Conservation (phyloP, 225 moss, liverwort and hornwort genomes). For the Ulota crispa region DNA sequence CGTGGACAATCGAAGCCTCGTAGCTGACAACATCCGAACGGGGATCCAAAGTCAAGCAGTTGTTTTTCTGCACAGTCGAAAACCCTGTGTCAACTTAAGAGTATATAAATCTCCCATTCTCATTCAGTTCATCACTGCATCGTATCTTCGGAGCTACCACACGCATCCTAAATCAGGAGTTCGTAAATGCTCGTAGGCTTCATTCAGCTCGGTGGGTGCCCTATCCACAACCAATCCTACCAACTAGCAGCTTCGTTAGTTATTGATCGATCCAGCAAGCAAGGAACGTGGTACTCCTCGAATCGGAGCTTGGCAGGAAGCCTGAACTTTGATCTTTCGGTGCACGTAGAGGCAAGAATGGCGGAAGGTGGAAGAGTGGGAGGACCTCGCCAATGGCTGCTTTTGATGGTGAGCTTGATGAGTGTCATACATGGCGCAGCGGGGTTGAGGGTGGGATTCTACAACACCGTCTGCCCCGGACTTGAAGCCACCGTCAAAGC, state of each 20-base stretch:
- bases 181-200: background rate
- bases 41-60: slow-evolving; percentile 32
- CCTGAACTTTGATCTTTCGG: background rate
- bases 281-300: background rate
- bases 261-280: background rate
- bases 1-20: background rate
- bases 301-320: background rate
- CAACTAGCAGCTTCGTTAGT: background rate
- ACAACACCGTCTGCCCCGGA: slow-evolving; percentile 27
- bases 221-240: background rate
- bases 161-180: background rate
- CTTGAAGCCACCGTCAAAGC: slow-evolving; percentile 33
- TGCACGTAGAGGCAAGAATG: background rate
- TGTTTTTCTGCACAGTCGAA: background rate
- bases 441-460: slow-evolving; percentile 52
- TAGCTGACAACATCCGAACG: background rate
- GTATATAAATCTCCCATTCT: slow-evolving; percentile 14
- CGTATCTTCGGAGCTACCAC: slow-evolving; percentile 10
- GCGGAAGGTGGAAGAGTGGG: slow-evolving; percentile 18
- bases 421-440: slow-evolving; percentile 27
- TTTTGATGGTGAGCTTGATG: slow-evolving; percentile 38
- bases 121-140: slow-evolving; percentile 6
- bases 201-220: background rate
- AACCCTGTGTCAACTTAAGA: background rate
- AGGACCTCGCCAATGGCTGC: slow-evolving; percentile 18